phyloP scores from a whole-genome alignment of 2,329 filamentous ascomycete species.

The Penicillium aurantiogriseum region DNA sequence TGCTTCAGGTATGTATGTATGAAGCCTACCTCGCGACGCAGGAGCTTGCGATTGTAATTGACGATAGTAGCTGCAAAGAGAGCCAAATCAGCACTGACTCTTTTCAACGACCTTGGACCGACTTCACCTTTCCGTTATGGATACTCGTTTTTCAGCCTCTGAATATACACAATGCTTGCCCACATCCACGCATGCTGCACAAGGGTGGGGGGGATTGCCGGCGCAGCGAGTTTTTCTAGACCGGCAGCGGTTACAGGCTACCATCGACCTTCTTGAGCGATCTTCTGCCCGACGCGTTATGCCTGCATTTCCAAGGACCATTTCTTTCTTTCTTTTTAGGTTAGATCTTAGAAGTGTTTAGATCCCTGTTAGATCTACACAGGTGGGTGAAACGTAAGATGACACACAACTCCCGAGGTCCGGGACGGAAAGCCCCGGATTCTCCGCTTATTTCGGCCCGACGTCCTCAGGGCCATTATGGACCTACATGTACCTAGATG shows the following conservation, averaged over 20 bases:
- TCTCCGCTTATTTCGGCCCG: slow-evolving; percentile 4
- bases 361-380: neutral
- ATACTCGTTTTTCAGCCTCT: slow-evolving; percentile 38
- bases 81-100: slow-evolving; percentile 9
- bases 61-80: slow-evolving; percentile 29
- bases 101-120: neutral
- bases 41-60: slow-evolving; percentile 35
- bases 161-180: slow-evolving; percentile 37
- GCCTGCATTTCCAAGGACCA: slow-evolving; percentile 19
- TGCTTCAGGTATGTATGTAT: neutral
- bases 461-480: neutral
- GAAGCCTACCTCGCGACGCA: slow-evolving; percentile 17
- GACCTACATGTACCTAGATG: too few species aligned
- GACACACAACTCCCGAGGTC: neutral
- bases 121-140: slow-evolving; percentile 37
- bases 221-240: slow-evolving; percentile 38
- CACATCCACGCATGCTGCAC: slow-evolving; percentile 34
- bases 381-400: neutral
- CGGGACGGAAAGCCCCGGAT: neutral
- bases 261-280: slow-evolving; percentile 27
- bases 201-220: slow-evolving; percentile 37
- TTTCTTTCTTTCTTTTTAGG: neutral
- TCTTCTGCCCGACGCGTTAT: slow-evolving; percentile 20
- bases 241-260: slow-evolving; percentile 40
- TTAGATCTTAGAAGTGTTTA: neutral